A percentile compares a stretch with the other conserved stretches of the same genome.
phyloP scores from a whole-genome alignment of 176 grass and related monocot genomes.

The Phyllostachys edulis region DNA sequence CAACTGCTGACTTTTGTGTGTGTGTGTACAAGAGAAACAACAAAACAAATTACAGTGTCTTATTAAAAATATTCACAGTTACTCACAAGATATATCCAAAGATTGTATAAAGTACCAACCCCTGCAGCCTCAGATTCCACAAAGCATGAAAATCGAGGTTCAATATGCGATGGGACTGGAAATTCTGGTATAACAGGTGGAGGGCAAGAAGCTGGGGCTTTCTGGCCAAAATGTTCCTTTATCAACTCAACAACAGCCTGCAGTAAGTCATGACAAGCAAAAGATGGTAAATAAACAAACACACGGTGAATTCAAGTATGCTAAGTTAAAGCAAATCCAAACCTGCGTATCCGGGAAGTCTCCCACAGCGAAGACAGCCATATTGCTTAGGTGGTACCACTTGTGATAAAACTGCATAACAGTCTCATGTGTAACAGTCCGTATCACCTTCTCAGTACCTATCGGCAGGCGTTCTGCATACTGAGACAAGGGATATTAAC shows the following conservation, averaged over 20 bases:
- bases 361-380: slow-evolving; percentile 94
- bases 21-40: slow-evolving; percentile 33
- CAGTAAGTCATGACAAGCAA: slow-evolving; percentile 25
- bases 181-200: slow-evolving; percentile 76
- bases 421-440: slow-evolving; percentile 74
- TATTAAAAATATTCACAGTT: slow-evolving; percentile 20
- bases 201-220: slow-evolving; percentile 48
- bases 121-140: slow-evolving; percentile 98
- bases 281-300: slow-evolving; percentile 28
- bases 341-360: slow-evolving; percentile 90
- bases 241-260: slow-evolving; percentile 92
- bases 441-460: slow-evolving; percentile 91
- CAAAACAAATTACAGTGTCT: slow-evolving; percentile 12
- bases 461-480: slow-evolving; percentile 96
- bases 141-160: slow-evolving; percentile 98
- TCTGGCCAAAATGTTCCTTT: slow-evolving; percentile 90
- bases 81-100: neutral
- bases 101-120: slow-evolving; percentile 53
- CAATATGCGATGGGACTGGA: slow-evolving; percentile 75
- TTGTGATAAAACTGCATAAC: slow-evolving; percentile 80
- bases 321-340: slow-evolving; percentile 21
- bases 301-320: slow-evolving; percentile 24
- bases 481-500: slow-evolving; percentile 48
- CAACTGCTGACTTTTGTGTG: slow-evolving; percentile 85
- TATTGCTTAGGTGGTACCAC: slow-evolving; percentile 97